Base-by-base conservation (phyloP, 2,329 filamentous ascomycete species). In the Fusarium napiforme region DNA sequence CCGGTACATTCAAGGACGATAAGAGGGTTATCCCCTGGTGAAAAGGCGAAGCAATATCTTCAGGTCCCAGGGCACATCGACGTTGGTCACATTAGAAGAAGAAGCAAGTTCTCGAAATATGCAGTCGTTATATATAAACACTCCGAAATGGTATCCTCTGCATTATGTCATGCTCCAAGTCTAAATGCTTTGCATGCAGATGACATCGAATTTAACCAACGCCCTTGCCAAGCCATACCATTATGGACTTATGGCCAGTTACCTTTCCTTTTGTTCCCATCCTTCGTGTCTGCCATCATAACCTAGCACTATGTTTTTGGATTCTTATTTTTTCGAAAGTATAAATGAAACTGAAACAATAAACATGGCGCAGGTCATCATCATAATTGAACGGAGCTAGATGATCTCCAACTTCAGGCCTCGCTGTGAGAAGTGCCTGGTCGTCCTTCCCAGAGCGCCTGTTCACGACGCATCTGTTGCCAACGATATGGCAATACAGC, bases 401-500 rank as follows among this genome's bases (percentile, higher is more conserved):
- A 53, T n/a, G 30, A 23, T 14, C 36, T 45, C 32, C 40, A 26
- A 23, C 14, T 50, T 64, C 55, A 78, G 32, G 69, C 71, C 57
- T 78, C 76, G 52, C 76, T 78, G 42, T 78, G 73, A 32, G 76
- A 78, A 19, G 76, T 78, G 34, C 63, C 58, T 7, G 76, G 76
- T 5, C 76, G 75, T n/a, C 72, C 75, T 40, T 67, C 75, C 71
- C 61, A 75, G 49, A 67, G 55, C 5, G 73, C 74, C 49, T 74
- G 68, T 18, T 77, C 73, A 7, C 63, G 65, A 18, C 68, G 74
- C 66, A 76, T 55, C 21, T 68, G 67, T 32, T 77, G 76, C 73
- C 69, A 77, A n/a, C 75, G 77, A 32, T 78, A 78, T 21, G 77
- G 77, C 45, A 79, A 40, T 14, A 79, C 69, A 28, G 77, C 77